Base-by-base conservation (phyloP, 257 asterid genomes). In the Solanum chilense region DNA sequence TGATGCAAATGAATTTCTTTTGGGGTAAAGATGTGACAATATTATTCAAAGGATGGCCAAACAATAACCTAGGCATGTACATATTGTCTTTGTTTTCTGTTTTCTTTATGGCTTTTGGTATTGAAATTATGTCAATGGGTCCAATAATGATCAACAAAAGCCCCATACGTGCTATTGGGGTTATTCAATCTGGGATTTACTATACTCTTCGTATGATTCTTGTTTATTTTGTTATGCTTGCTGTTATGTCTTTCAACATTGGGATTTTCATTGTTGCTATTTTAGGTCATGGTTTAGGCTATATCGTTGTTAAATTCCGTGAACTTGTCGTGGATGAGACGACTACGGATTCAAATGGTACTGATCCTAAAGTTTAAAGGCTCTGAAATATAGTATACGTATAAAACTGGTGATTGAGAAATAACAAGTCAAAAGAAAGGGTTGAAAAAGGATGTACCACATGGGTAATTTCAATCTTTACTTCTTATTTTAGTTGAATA, bases 241-340 rank as follows among this genome's bases (percentile, higher is more conserved):
- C 96, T 4, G 97, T 94, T 68, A 95, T 95, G 98, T 91, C 97
- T 12, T 93, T 90, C 91, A 95, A 95, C 90, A 13, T 93, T 31
- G 98, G 98, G 44, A 89, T 95, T 29, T 91, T 95, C 75, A 41
- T 92, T 31, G 94, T 60, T 52, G 97, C 92, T 44, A 92, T 95
- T 45, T 92, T 88, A 33, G 98, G 98, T 58, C 98, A 95, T 37
- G 91, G 90, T 31, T 85, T 86, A 9, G 98, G 96, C 6, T 20
- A 42, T 23, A 89, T 92, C 27, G 42, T 86, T 1, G 94, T 91
- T 49, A 95, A 91, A 85, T 92, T 64, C 70, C 87, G 91, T 9
- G 88, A 88, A 2, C 77, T 90, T 21, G 41, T 83, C 47, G 87
- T 75, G 35, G 85, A 41, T 71, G 35, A 89, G 25, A 31, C 47